phyloP scores from a whole-genome alignment of 768 basidiomycete genomes.

The Termitomyces sp. region DNA sequence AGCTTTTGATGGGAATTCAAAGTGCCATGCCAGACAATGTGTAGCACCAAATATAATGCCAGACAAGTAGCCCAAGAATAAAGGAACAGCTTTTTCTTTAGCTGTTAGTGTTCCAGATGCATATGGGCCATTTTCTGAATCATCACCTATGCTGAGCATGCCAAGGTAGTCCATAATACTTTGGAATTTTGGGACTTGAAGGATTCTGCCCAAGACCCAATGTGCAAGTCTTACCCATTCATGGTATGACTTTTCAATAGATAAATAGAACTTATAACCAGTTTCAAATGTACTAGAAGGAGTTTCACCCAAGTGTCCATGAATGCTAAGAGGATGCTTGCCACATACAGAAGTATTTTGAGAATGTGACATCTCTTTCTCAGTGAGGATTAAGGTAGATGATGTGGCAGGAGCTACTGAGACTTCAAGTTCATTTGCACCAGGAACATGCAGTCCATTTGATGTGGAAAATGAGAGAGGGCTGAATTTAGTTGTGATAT shows the following conservation, averaged over 20 bases:
- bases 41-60: background rate
- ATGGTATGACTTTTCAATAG: background rate
- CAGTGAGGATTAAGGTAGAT: background rate
- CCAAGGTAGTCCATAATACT: background rate
- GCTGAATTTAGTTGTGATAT: background rate
- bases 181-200: background rate
- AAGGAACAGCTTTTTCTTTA: background rate
- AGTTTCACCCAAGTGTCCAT: background rate
- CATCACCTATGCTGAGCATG: background rate
- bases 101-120: background rate
- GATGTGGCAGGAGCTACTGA: background rate
- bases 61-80: background rate
- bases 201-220: background rate
- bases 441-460: background rate
- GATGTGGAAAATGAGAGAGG: background rate
- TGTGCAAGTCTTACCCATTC: background rate
- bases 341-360: background rate
- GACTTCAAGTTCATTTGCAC: background rate
- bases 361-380: background rate
- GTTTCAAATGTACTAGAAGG: background rate
- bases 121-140: background rate
- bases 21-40: constrained; percentile 22
- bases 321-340: background rate
- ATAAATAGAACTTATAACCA: background rate
- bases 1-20: constrained; percentile 16